Conservation (phyloP, 345 rosid species). For the Moricandia moricandioides region DNA sequence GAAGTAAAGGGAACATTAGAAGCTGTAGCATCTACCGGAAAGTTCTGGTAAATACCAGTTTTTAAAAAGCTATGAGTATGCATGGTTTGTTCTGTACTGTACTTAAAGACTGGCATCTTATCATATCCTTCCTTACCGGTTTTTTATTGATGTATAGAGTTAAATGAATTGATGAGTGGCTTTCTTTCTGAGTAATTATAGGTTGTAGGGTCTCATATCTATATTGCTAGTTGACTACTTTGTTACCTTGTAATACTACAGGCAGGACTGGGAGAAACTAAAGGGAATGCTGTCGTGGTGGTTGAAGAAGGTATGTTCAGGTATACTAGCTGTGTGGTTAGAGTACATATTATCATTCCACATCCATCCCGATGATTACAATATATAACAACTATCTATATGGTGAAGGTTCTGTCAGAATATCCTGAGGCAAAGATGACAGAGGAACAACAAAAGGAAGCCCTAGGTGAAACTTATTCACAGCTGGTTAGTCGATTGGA, state of each 20-base stretch:
- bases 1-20: background rate
- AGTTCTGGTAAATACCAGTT: background rate
- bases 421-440: slow-evolving; percentile 80
- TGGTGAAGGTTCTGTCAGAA: slow-evolving; percentile 64
- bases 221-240: background rate
- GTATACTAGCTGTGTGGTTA: slow-evolving; percentile 46
- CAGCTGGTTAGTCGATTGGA: slow-evolving; percentile 63
- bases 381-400: slow-evolving; percentile 23
- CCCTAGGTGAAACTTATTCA: slow-evolving; percentile 62
- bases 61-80: background rate
- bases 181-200: background rate
- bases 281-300: slow-evolving; percentile 69
- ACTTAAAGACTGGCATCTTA: background rate
- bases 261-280: slow-evolving; percentile 88
- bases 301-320: slow-evolving; percentile 97
- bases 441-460: slow-evolving; percentile 56
- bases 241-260: slow-evolving; percentile 16
- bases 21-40: background rate
- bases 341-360: background rate
- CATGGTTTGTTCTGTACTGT: background rate
- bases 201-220: background rate
- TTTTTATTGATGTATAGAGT: background rate
- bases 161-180: background rate
- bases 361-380: slow-evolving; percentile 2
- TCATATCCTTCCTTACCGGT: background rate